These are phyloP conservation scores for Fusarium secorum DNA, from an alignment of 2,329 filamentous ascomycete species.

Conservation along the genomic window DNA sequence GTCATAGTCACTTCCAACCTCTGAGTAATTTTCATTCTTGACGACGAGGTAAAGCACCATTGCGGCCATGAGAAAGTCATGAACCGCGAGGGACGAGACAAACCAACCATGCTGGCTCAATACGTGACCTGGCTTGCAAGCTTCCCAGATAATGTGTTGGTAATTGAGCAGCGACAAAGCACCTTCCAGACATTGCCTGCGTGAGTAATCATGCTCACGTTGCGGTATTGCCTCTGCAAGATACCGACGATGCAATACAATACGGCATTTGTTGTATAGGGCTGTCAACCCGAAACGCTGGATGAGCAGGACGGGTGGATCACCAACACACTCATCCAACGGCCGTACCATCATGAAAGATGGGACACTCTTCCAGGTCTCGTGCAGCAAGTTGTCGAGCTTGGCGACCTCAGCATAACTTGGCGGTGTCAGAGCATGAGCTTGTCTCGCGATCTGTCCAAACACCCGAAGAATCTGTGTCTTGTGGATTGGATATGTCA, in stretches of 20 bases:
- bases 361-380: slow-evolving; percentile 57
- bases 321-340: slow-evolving; percentile 58
- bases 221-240: slow-evolving; percentile 53
- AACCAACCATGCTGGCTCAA: slow-evolving; percentile 64
- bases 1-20: slow-evolving; percentile 45
- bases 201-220: slow-evolving; percentile 61
- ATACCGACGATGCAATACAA: slow-evolving; percentile 64
- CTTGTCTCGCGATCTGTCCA: slow-evolving; percentile 58
- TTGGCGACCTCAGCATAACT: slow-evolving; percentile 58
- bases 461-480: slow-evolving; percentile 57
- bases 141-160: slow-evolving; percentile 58
- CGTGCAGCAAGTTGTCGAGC: slow-evolving; percentile 56
- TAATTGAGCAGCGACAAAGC: slow-evolving; percentile 57
- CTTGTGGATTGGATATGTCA: slow-evolving; percentile 64
- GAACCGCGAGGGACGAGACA: slow-evolving; percentile 62
- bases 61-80: slow-evolving; percentile 68
- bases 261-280: slow-evolving; percentile 63
- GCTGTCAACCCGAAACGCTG: slow-evolving; percentile 62
- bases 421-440: slow-evolving; percentile 58
- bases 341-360: slow-evolving; percentile 57
- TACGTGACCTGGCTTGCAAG: slow-evolving; percentile 61
- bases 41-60: slow-evolving; percentile 66
- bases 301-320: slow-evolving; percentile 56
- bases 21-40: slow-evolving; percentile 53
- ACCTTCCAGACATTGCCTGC: slow-evolving; percentile 58